Evolutionary conservation across 2,329 filamentous ascomycete species (phyloP).

Genomic region (Corynespora cassiicola): DNA sequence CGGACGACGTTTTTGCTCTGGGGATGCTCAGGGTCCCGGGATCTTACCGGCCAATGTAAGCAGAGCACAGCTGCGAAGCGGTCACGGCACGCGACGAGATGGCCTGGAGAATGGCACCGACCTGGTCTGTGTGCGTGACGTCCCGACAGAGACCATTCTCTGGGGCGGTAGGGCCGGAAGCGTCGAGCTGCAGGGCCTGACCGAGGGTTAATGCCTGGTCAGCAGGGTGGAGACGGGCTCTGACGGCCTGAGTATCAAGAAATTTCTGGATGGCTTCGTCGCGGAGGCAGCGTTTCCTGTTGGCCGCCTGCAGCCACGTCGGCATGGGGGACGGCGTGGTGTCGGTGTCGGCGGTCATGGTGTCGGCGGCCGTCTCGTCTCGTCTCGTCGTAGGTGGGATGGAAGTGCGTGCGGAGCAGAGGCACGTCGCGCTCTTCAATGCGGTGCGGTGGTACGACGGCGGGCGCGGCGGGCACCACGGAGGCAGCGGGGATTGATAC

Average conservation of each 20-base stretch:
- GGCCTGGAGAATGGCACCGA: conserved; percentile 26
- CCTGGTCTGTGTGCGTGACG: conserved; percentile 20
- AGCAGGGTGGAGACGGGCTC: conserved; percentile 1
- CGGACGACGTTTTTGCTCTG: conserved; percentile 25
- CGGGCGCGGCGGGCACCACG: too few species aligned
- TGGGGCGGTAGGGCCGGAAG: conserved; percentile 8
- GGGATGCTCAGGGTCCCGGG: too few species aligned
- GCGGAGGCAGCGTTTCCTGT: conserved; percentile 29
- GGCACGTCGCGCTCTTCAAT: too few species aligned
- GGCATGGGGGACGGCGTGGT: too few species aligned
- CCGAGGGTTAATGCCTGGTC: conserved; percentile 14
- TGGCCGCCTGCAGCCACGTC: conserved; percentile 36
- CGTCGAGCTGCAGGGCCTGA: conserved; percentile 19
- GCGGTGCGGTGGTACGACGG: too few species aligned
- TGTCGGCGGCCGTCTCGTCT: too few species aligned
- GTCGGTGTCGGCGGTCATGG: conserved; percentile 19
- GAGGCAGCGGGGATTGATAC: too few species aligned
- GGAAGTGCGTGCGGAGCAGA: too few species aligned
- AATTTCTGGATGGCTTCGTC: conserved; percentile 33
- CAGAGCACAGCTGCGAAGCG: conserved; percentile 32
- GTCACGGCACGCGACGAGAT: conserved; percentile 35
- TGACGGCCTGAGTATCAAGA: conserved; percentile 10
- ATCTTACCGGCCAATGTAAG: conserved; percentile 39
- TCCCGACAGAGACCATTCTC: conserved; percentile 1
- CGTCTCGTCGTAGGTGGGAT: too few species aligned